Conservation (phyloP, 2,329 filamentous ascomycete genomes). For the Pseudocercospora pini-densiflorae region DNA sequence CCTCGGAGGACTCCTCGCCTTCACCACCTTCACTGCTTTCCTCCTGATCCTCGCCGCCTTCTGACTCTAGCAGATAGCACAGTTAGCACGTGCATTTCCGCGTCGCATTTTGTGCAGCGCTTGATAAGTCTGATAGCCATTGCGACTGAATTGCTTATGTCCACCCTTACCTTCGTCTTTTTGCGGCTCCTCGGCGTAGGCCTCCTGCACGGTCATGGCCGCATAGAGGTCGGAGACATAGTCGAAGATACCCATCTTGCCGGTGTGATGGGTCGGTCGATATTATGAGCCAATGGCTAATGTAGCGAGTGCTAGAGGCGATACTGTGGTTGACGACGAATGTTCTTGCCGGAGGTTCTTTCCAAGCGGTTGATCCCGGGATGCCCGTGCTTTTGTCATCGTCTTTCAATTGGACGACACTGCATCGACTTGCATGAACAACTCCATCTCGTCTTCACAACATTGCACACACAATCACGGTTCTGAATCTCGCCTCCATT, state of each 20-base stretch:
- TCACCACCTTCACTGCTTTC: conserved; percentile 20
- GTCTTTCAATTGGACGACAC: neutral
- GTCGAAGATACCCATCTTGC: conserved; percentile 65
- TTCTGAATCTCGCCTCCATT: too few relatives aligned
- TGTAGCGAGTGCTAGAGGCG: conserved; percentile 17
- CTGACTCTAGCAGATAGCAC: neutral
- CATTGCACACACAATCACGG: too few relatives aligned
- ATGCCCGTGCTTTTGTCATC: conserved; percentile 1
- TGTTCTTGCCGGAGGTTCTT: conserved; percentile 5
- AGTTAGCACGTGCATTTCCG: neutral
- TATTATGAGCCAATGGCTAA: conserved; percentile 30
- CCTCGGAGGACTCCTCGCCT: conserved; percentile 39
- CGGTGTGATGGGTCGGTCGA: conserved; percentile 28
- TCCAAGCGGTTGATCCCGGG: conserved; percentile 2
- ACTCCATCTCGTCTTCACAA: neutral
- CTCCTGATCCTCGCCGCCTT: conserved; percentile 4
- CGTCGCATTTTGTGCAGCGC: too few relatives aligned
- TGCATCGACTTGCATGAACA: neutral
- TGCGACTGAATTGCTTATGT: conserved; percentile 5
- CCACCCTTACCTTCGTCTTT: conserved; percentile 45
- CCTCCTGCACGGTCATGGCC: conserved; percentile 66
- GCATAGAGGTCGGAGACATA: conserved; percentile 68
- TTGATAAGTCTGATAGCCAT: neutral
- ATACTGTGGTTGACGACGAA: neutral
- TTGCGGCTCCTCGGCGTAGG: conserved; percentile 63